Base-by-base conservation (phyloP, 2,329 filamentous ascomycete genomes). In the Dactylonectria estremocensis region DNA sequence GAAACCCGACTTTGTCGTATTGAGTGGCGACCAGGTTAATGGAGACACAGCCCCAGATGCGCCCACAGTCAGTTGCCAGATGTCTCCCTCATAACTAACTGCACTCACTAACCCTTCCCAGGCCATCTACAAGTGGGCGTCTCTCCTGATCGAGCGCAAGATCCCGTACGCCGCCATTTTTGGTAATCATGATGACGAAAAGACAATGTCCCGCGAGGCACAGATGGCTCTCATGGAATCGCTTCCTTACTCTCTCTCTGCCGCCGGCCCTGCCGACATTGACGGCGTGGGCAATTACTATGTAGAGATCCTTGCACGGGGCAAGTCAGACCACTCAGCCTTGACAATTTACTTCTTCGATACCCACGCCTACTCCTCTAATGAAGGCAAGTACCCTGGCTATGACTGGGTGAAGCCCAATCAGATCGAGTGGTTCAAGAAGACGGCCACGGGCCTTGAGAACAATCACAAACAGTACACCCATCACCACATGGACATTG, bases 351-450 rank as follows among this genome's bases (percentile, higher is more conserved):
- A 98, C 82, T 86, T 99, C 72, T 89, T 99, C 50, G 96, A 99
- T 81, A 95, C 95, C 0, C 96, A 99, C 79, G 88, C 93, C 4
- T 97, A 98, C 80, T 94, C 94, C 5, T 95, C 95, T 0, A 93
- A 99, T 77, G 94, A 98, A 81, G 89, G 91, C 63, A 90, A 93
- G 67, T 98, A 91, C 79, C 89, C 90, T n/a, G 96, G 96, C 54
- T 99, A 99, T 79, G 95, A 98, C 82, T 99, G 96, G 96, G 85
- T 99, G 77, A 98, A 98, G 83, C 91, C 91, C 50, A 95, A 89
- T 74, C 96, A 99, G 81, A 97, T 98, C 66, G 90, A 93, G 63
- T 99, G 96, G 96, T 99, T 99, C 85, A 91, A 90, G 72, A 88
- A 89, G 70, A 97, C 93, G 1, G 91, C 93, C 1, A 85, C 91